Evolutionary conservation across 805 yeast species (phyloP), one percentile per base, ranked within the genome.

Genomic region (Komagataella kurtzmanii): DNA sequence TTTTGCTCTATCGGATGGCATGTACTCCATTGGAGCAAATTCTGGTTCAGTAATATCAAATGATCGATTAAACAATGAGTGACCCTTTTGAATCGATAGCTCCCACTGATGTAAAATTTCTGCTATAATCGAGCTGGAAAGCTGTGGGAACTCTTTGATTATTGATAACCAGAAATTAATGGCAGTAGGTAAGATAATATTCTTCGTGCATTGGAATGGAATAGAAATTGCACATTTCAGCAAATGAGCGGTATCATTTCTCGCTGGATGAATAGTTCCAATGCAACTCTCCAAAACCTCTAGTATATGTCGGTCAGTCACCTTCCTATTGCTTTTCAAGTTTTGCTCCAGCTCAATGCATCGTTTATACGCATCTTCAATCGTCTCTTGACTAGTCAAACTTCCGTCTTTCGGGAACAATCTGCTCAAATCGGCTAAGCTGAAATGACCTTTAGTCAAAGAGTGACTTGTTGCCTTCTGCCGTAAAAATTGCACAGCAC

Each of bases 81-180:
- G 68, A 24, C 69, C 68, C 30, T 72, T 67, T 43, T 76, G 73
- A 47, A 88, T 77, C 1, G 91, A 76, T 44, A 68, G 66, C 63
- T 82, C 86, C 85, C 95, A 87, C 52, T 76, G 74, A 47, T 73
- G 70, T 24, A 83, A 76, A 36, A 93, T 78, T 55, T 85, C 93
- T 5, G 85, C 72, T 18, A 90, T 63, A 8, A 91, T 60, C n/a
- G 78, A 65, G 30, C 76, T 67, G 1, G 89, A 75, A 44, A 83
- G 58, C 23, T 73, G 72, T 0, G 83, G 79, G 49, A 80, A 73
- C 56, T 84, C 88, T 53, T 82, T 80, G 67, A 85, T 79, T 17
- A 87, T 75, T 48, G 88, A 80, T 46, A 85, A 70, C 98, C 98
- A 91, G 30, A 83, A 74, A n/a, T 80, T 76, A 14, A 83, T 78